Percentiles rank a stretch among this genome's conserved stretches.
These are phyloP conservation scores for Neopestalotiopsis rosae DNA, from an alignment of 2,329 filamentous ascomycete species.

Conservation along the genomic window DNA sequence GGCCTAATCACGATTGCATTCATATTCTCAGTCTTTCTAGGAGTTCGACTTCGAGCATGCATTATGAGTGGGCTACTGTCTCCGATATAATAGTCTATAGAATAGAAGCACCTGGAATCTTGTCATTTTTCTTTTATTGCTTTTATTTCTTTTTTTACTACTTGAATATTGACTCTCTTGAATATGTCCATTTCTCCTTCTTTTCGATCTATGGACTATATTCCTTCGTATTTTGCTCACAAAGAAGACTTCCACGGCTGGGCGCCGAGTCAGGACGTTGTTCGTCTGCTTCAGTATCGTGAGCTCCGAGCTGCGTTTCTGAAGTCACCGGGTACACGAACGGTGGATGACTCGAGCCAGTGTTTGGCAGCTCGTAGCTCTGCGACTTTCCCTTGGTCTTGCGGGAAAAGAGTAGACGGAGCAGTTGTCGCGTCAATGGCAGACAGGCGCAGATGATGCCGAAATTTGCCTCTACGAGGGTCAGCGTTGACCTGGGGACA, in stretches of 20 bases:
- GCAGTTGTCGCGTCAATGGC: neutral
- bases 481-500: slow-evolving; percentile 3
- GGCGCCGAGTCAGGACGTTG: neutral
- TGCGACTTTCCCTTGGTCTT: neutral
- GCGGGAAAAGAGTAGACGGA: neutral
- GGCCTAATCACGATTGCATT: too few species aligned
- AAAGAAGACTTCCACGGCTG: neutral
- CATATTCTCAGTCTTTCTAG: too few species aligned
- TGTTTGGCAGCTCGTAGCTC: neutral
- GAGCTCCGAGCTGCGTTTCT: neutral
- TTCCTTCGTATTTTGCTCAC: neutral
- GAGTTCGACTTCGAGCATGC: too few species aligned
- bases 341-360: neutral
- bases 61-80: too few species aligned
- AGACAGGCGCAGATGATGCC: slow-evolving; percentile 4
- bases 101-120: too few species aligned
- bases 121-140: neutral
- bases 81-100: too few species aligned
- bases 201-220: neutral
- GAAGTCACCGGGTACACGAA: neutral
- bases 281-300: neutral
- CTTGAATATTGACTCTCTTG: too few species aligned
- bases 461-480: slow-evolving; percentile 2
- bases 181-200: too few species aligned
- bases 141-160: neutral